A percentile compares a stretch with the other conserved stretches of the same genome.
phyloP scores from a whole-genome alignment of 805 yeast genomes.

The Candida vartiovaarae region DNA sequence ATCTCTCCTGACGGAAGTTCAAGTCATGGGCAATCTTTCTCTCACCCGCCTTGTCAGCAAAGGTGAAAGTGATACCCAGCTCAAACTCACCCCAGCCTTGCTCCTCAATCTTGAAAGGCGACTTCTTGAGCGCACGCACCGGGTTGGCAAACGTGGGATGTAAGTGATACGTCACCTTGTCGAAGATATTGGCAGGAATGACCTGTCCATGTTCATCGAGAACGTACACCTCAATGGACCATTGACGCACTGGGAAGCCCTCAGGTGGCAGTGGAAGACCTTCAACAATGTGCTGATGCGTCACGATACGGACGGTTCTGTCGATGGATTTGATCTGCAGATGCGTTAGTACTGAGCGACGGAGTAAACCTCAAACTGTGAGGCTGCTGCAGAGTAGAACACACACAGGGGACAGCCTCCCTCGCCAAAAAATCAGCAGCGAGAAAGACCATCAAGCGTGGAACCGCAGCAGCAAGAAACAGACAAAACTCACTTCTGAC shows the following conservation, averaged over 20 bases:
- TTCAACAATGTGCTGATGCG: conserved; percentile 73
- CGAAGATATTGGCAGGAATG: conserved; percentile 81
- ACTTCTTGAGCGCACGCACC: conserved; percentile 66
- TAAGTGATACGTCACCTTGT: conserved; percentile 85
- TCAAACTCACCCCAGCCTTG: conserved; percentile 99
- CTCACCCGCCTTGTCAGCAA: conserved; percentile 85
- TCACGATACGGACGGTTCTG: conserved; percentile 82
- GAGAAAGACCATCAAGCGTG: no score
- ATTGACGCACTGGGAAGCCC: conserved; percentile 88
- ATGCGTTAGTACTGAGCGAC: no score
- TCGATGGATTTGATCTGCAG: conserved; percentile 37
- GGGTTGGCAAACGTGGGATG: conserved; percentile 96
- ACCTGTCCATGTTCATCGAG: conserved; percentile 77
- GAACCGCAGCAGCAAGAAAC: neutral
- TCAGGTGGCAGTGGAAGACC: conserved; percentile 83
- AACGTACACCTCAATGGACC: conserved; percentile 75
- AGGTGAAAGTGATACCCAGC: conserved; percentile 67
- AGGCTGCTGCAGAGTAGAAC: no score
- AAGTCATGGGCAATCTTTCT: conserved; percentile 82
- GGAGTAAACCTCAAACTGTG: no score
- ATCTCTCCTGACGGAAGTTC: conserved; percentile 72
- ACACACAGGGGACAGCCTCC: no score
- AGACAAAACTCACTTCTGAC: conserved; percentile 1
- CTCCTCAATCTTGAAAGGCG: conserved; percentile 84
- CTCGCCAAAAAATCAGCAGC: no score